Conservation (phyloP, 2,329 filamentous ascomycete species). For the Alternaria hordeiaustralica region DNA sequence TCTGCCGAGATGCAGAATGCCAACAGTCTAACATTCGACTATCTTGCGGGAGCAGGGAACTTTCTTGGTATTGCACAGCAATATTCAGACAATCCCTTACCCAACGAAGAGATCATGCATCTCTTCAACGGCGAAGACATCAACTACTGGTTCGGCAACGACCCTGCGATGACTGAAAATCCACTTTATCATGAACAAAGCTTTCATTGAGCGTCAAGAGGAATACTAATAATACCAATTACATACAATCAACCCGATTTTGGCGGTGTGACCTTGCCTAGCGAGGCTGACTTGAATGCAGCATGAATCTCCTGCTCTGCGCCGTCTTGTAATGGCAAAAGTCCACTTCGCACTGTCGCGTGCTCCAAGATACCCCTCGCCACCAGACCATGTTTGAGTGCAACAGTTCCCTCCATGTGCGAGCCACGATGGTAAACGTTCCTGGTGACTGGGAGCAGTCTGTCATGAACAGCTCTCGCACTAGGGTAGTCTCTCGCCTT, state of each 20-base stretch:
- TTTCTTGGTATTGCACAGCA: conserved; percentile 35
- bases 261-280: conserved; percentile 43
- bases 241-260: conserved; percentile 13
- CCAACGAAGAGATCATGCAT: conserved; percentile 31
- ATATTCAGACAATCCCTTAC: conserved; percentile 29
- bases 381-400: conserved; percentile 59
- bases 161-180: conserved; percentile 8
- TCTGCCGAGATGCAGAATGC: neutral
- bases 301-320: conserved; percentile 54
- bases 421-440: conserved; percentile 63
- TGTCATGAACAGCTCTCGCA: conserved; percentile 59
- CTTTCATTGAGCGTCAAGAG: neutral
- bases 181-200: conserved; percentile 1
- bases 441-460: conserved; percentile 59
- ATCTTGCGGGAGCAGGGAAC: conserved; percentile 21
- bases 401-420: conserved; percentile 62
- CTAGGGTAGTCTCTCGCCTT: conserved; percentile 58
- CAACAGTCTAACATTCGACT: conserved; percentile 7
- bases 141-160: conserved; percentile 19
- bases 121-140: conserved; percentile 31
- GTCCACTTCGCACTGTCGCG: conserved; percentile 58
- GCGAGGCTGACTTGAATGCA: conserved; percentile 45
- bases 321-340: conserved; percentile 54
- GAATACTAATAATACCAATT: neutral
- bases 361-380: conserved; percentile 59